Percentiles rank a stretch among this genome's conserved stretches.
Evolutionary conservation across 2,329 filamentous ascomycete genomes (phyloP).

Genomic region (Talaromyces amestolkiae): DNA sequence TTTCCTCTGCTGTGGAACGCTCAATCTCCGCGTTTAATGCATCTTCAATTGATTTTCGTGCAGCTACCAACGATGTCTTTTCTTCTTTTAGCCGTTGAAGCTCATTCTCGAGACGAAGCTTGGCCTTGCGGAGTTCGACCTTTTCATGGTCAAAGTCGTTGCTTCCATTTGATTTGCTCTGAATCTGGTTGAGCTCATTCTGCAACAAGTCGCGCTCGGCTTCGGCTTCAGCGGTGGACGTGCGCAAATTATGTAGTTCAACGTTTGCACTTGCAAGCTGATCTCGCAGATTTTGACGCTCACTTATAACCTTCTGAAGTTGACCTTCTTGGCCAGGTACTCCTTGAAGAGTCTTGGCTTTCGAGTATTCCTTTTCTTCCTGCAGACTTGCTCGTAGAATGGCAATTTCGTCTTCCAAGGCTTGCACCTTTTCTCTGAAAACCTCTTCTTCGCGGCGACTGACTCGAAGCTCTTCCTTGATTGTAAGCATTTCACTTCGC

Average conservation of each 20-base stretch:
- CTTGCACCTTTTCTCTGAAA: slow-evolving; percentile 64
- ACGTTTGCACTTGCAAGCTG: slow-evolving; percentile 59
- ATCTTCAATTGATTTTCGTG: slow-evolving; percentile 59
- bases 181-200: slow-evolving; percentile 55
- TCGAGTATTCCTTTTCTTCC: slow-evolving; percentile 62
- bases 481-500: slow-evolving; percentile 62
- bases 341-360: slow-evolving; percentile 56
- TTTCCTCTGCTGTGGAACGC: slow-evolving; percentile 64
- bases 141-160: slow-evolving; percentile 66
- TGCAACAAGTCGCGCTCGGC: slow-evolving; percentile 67
- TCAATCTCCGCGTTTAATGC: slow-evolving; percentile 66
- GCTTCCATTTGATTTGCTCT: slow-evolving; percentile 57
- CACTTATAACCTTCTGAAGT: slow-evolving; percentile 55
- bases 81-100: slow-evolving; percentile 65
- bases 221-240: slow-evolving; percentile 57
- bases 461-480: slow-evolving; percentile 68
- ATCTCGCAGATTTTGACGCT: slow-evolving; percentile 64
- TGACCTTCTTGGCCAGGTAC: slow-evolving; percentile 60
- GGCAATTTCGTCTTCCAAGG: slow-evolving; percentile 73
- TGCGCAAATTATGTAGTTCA: slow-evolving; percentile 59
- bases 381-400: slow-evolving; percentile 66
- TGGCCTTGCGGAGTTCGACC: slow-evolving; percentile 65
- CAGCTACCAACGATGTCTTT: slow-evolving; percentile 56
- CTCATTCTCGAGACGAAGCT: slow-evolving; percentile 66
- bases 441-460: slow-evolving; percentile 62